Conservation (phyloP, 2,329 filamentous ascomycete species). For the Fusarium aywerte region DNA sequence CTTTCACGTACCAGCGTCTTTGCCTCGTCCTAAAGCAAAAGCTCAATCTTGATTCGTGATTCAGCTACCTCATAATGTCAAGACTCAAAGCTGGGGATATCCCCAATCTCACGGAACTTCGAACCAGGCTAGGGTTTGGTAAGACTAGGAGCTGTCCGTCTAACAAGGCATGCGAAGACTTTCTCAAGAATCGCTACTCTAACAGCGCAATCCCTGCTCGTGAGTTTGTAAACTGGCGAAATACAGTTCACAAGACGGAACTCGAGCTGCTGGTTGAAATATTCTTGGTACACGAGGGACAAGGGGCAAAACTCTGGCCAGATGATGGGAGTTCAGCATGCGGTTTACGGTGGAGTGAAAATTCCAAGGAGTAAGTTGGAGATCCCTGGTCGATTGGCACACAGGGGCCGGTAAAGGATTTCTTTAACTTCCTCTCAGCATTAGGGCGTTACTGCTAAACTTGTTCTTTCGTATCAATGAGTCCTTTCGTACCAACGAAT, state of each 20-base stretch:
- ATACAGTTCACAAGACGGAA: background rate
- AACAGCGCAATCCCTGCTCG: rapidly evolving
- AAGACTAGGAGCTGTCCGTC: background rate
- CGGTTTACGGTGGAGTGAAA: background rate
- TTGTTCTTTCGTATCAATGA: slow-evolving; percentile 3
- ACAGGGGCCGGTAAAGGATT: too few relatives aligned
- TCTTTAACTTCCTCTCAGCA: background rate
- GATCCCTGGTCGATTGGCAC: too few relatives aligned
- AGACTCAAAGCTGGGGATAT: background rate
- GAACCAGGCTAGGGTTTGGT: background rate
- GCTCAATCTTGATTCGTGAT: background rate
- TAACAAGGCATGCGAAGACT: background rate
- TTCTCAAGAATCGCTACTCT: background rate
- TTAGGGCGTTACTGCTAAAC: background rate
- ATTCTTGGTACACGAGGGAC: background rate
- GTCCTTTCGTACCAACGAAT: too few relatives aligned
- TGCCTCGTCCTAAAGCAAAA: background rate
- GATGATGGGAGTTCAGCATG: background rate
- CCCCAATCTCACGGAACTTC: background rate
- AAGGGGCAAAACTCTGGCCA: slow-evolving; percentile 1
- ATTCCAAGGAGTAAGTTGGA: background rate
- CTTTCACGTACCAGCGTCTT: too few relatives aligned
- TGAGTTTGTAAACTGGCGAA: background rate
- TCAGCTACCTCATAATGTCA: background rate
- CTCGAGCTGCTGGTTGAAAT: background rate